phyloP scores from a whole-genome alignment of 805 yeast species.

The Suhomyces prunicola region DNA sequence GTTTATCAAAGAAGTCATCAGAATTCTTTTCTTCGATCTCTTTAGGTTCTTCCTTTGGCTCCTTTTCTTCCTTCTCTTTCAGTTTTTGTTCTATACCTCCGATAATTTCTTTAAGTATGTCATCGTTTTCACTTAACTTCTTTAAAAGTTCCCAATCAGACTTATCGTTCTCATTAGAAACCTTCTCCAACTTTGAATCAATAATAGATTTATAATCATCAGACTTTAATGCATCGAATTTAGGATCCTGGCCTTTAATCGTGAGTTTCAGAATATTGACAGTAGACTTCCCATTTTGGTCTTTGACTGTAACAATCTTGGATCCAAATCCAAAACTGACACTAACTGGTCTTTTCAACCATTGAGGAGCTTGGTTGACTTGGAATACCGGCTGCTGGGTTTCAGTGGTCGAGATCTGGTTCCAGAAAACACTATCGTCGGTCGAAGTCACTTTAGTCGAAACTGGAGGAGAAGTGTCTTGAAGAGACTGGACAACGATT shows the following conservation, averaged over 20 bases:
- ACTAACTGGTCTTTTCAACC: conserved; percentile 74
- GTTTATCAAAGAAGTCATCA: conserved; percentile 34
- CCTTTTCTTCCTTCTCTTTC: conserved; percentile 3
- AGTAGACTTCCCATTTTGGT: conserved; percentile 38
- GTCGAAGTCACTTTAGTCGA: conserved; percentile 40
- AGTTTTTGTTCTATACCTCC: conserved; percentile 2
- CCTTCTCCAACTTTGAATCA: conserved; percentile 44
- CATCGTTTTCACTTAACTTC: conserved; percentile 45
- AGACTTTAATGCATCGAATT: conserved; percentile 53
- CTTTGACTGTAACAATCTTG: conserved; percentile 60
- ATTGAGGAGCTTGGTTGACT: conserved; percentile 78
- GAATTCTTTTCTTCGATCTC: conserved; percentile 5
- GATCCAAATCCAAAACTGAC: conserved; percentile 95
- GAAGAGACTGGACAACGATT: conserved; percentile 77
- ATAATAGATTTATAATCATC: conserved; percentile 55
- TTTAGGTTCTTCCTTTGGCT: neutral
- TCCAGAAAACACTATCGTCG: conserved; percentile 84
- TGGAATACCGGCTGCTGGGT: conserved; percentile 71
- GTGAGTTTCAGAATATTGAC: conserved; percentile 43
- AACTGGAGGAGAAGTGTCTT: conserved; percentile 70
- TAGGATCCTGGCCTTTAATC: conserved; percentile 34
- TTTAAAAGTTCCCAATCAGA: conserved; percentile 67
- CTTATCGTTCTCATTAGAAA: conserved; percentile 35
- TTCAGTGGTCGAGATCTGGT: conserved; percentile 62
- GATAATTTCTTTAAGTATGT: conserved; percentile 39